These are phyloP conservation scores for Gleditsia sinensis DNA, from an alignment of 306 rosid species.

Conservation along the genomic window DNA sequence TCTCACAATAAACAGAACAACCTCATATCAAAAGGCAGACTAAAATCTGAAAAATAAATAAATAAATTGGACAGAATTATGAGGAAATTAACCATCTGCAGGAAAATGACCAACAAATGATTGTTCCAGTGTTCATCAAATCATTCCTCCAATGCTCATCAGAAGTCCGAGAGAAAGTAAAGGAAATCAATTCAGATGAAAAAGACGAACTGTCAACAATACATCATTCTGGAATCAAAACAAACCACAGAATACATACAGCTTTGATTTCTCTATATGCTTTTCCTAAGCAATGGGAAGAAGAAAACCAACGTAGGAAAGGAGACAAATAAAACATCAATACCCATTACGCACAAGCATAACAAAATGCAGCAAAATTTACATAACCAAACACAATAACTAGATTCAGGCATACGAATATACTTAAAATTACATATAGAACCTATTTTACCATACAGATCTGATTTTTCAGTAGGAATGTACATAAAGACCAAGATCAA, in stretches of 20 bases:
- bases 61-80: background rate
- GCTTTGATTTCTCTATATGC: background rate
- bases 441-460: slow-evolving; percentile 33
- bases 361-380: slow-evolving; percentile 18
- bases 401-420: slow-evolving; percentile 29
- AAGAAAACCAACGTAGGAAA: background rate
- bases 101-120: background rate
- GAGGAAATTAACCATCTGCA: background rate
- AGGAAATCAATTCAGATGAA: background rate
- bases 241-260: slow-evolving; percentile 1
- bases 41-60: background rate
- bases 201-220: background rate
- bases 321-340: background rate
- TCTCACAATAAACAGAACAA: background rate
- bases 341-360: background rate
- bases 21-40: background rate
- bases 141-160: background rate
- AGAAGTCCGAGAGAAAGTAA: slow-evolving; percentile 5
- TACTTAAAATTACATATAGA: background rate
- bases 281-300: background rate
- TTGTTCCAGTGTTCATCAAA: background rate
- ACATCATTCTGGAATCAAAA: background rate
- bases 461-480: slow-evolving; percentile 24
- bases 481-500: slow-evolving; percentile 15
- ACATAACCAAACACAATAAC: slow-evolving; percentile 14